Evolutionary conservation across 2,329 filamentous ascomycete genomes (phyloP).

Genomic region (Xylariaceae sp.): DNA sequence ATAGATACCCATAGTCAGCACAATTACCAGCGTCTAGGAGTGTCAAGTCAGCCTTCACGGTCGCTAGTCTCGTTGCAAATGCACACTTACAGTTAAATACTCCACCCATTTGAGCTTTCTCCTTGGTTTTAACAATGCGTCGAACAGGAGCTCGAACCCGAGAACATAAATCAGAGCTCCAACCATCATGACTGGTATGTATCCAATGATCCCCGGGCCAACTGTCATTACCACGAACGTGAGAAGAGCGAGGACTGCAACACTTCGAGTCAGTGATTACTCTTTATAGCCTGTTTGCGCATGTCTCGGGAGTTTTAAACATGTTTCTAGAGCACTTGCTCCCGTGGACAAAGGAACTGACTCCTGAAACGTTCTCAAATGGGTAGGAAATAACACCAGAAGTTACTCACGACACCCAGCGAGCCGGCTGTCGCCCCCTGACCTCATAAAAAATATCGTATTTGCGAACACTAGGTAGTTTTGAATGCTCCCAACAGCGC

Average conservation of each 20-base stretch:
- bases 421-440: constrained; percentile 81
- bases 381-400: too few relatives aligned
- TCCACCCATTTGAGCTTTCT: constrained; percentile 85
- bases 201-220: constrained; percentile 86
- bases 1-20: constrained; percentile 92
- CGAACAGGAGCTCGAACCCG: constrained; percentile 85
- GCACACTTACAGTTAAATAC: constrained; percentile 71
- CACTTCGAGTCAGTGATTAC: too few relatives aligned
- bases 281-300: too few relatives aligned
- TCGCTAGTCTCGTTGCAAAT: neutral
- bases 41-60: constrained; percentile 21
- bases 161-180: constrained; percentile 92
- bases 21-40: constrained; percentile 71
- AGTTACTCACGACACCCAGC: constrained; percentile 82
- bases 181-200: constrained; percentile 95
- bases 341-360: too few relatives aligned
- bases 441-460: constrained; percentile 92
- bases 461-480: constrained; percentile 99
- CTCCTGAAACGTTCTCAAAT: too few relatives aligned
- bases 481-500: constrained; percentile 81
- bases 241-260: constrained; percentile 76
- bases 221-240: constrained; percentile 82
- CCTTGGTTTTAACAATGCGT: constrained; percentile 84
- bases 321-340: too few relatives aligned
- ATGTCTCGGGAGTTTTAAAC: too few relatives aligned